Percentiles rank a stretch among this genome's conserved stretches.
Conservation (phyloP, 805 yeast genomes). For the Yarrowia bubula region DNA sequence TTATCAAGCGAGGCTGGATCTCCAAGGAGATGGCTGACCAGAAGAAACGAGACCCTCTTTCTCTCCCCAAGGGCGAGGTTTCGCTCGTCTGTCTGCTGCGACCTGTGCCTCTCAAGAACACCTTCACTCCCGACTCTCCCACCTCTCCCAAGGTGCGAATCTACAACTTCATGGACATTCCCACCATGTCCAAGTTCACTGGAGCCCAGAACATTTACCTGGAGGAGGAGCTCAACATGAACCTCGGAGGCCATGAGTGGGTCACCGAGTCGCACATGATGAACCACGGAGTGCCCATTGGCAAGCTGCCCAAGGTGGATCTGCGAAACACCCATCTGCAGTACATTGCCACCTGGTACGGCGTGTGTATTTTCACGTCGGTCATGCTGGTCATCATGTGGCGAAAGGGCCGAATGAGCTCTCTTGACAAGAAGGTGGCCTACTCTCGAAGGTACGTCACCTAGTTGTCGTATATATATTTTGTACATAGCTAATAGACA, state of each 20-base stretch:
- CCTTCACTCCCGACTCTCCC: slow-evolving; percentile 70
- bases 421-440: slow-evolving; percentile 23
- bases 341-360: slow-evolving; percentile 93
- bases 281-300: slow-evolving; percentile 86
- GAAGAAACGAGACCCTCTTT: slow-evolving; percentile 54
- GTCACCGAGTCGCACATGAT: slow-evolving; percentile 52
- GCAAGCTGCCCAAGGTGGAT: slow-evolving; percentile 74
- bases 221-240: slow-evolving; percentile 44
- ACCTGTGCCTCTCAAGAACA: slow-evolving; percentile 59
- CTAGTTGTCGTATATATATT: background rate
- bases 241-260: slow-evolving; percentile 41
- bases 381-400: slow-evolving; percentile 59
- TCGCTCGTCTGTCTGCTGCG: slow-evolving; percentile 73
- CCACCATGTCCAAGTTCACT: slow-evolving; percentile 70
- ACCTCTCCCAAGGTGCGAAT: slow-evolving; percentile 52
- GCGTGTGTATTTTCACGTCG: slow-evolving; percentile 70
- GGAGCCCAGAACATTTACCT: slow-evolving; percentile 71
- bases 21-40: slow-evolving; percentile 58
- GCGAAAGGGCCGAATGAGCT: slow-evolving; percentile 41
- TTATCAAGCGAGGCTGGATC: slow-evolving; percentile 93
- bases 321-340: slow-evolving; percentile 87
- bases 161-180: slow-evolving; percentile 78
- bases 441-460: slow-evolving; percentile 26
- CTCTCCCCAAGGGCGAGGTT: slow-evolving; percentile 71
- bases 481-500: slow-evolving; percentile 24